phyloP scores from a whole-genome alignment of 306 rosid species.

The Casuarina glauca region DNA sequence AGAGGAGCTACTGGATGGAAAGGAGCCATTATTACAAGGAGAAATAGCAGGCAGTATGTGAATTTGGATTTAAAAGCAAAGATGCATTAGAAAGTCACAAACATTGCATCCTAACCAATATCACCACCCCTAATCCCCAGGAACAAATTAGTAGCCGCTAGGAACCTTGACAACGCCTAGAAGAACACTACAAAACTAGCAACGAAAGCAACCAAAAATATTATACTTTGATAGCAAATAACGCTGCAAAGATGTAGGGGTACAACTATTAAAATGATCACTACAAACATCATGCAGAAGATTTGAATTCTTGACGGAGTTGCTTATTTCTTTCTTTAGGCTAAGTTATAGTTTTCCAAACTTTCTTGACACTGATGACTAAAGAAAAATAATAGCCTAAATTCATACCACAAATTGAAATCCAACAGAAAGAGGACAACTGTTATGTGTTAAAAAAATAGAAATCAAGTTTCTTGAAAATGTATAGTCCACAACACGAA shows the following conservation, averaged over 20 bases:
- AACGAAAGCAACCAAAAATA: background rate
- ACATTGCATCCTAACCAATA: background rate
- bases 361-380: background rate
- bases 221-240: background rate
- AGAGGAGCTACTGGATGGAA: background rate
- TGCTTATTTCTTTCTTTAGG: background rate
- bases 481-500: background rate
- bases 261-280: background rate
- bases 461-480: background rate
- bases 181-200: background rate
- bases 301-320: background rate
- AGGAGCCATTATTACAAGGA: background rate
- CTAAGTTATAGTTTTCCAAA: background rate
- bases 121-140: background rate
- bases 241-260: background rate
- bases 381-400: background rate
- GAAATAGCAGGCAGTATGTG: background rate
- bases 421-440: background rate
- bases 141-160: background rate
- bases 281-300: background rate
- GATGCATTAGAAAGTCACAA: background rate
- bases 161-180: conserved; percentile 1
- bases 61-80: background rate
- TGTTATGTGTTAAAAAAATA: background rate
- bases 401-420: background rate